A percentile compares a stretch with the other conserved stretches of the same genome.
Conservation (phyloP, 2,329 filamentous ascomycete genomes). For the Nannizziopsis arthrosporioides region DNA sequence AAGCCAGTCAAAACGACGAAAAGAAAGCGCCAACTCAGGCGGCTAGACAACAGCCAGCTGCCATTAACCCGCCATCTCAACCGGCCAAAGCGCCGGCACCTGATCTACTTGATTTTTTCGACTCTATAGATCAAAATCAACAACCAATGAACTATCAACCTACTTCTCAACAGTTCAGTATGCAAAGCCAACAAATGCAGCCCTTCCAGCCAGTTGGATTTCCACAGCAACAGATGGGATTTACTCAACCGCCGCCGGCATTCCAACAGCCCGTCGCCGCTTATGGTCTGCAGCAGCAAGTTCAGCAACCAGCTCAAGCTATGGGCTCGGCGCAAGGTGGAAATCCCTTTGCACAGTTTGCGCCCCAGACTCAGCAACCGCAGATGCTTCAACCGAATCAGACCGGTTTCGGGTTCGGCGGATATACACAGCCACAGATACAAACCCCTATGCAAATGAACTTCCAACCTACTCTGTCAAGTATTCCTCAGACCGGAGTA, state of each 20-base stretch:
- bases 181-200: slow-evolving; percentile 16
- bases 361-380: slow-evolving; percentile 14
- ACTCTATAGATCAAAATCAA: slow-evolving; percentile 81
- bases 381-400: slow-evolving; percentile 48
- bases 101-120: slow-evolving; percentile 89
- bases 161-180: slow-evolving; percentile 28
- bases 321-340: slow-evolving; percentile 20
- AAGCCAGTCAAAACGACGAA: slow-evolving; percentile 34
- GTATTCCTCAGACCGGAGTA: slow-evolving; percentile 41
- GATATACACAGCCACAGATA: slow-evolving; percentile 60
- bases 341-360: slow-evolving; percentile 27
- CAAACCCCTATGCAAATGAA: slow-evolving; percentile 23
- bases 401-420: slow-evolving; percentile 72
- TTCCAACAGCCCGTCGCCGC: slow-evolving; percentile 20
- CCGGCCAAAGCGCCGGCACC: slow-evolving; percentile 37
- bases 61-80: slow-evolving; percentile 19
- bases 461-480: slow-evolving; percentile 32
- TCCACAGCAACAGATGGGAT: slow-evolving; percentile 22
- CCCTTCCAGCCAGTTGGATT: slow-evolving; percentile 28
- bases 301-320: slow-evolving; percentile 20
- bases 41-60: slow-evolving; percentile 16
- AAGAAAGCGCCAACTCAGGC: slow-evolving; percentile 27
- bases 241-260: slow-evolving; percentile 8
- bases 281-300: slow-evolving; percentile 18
- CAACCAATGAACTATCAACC: slow-evolving; percentile 49